Evolutionary conservation across 495 filamentous ascomycete genomes (phyloP).

Genomic region (Cetradonia linearis): DNA sequence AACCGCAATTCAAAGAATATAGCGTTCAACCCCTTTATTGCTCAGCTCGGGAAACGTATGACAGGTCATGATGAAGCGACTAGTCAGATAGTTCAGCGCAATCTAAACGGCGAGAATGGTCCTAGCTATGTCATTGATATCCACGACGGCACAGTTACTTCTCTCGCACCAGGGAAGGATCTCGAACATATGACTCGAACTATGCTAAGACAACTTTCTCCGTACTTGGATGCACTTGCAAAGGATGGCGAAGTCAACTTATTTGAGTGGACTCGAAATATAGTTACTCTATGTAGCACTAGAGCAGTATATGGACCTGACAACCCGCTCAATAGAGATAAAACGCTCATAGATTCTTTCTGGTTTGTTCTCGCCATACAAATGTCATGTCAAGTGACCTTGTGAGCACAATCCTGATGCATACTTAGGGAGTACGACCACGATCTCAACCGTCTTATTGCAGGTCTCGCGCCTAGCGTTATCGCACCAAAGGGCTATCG

Average conservation of each 20-base stretch:
- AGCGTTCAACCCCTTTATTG: slow-evolving; percentile 33
- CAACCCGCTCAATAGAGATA: slow-evolving; percentile 24
- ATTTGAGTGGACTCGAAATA: slow-evolving; percentile 32
- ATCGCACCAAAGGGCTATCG: slow-evolving; percentile 33
- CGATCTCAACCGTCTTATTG: slow-evolving; percentile 36
- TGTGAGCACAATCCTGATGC: neutral
- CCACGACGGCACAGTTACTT: slow-evolving; percentile 10
- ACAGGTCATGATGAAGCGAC: slow-evolving; percentile 10
- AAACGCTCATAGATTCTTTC: neutral
- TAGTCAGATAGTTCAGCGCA: slow-evolving; percentile 12
- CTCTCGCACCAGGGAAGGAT: slow-evolving; percentile 13
- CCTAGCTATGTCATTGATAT: slow-evolving; percentile 16
- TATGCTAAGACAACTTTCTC: slow-evolving; percentile 1
- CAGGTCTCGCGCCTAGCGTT: slow-evolving; percentile 32
- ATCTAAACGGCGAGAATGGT: slow-evolving; percentile 18
- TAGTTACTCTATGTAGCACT: slow-evolving; percentile 37
- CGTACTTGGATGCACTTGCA: slow-evolving; percentile 5
- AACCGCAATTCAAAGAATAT: slow-evolving; percentile 34
- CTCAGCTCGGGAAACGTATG: slow-evolving; percentile 20
- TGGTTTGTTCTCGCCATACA: neutral
- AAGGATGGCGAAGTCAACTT: slow-evolving; percentile 9
- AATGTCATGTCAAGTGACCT: neutral
- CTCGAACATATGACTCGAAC: slow-evolving; percentile 12
- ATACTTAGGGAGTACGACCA: slow-evolving; percentile 36
- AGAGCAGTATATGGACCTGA: slow-evolving; percentile 35